A percentile compares a stretch with the other conserved stretches of the same genome.
Evolutionary conservation across 2,329 filamentous ascomycete genomes (phyloP).

Genomic region (Parastagonospora avenae): DNA sequence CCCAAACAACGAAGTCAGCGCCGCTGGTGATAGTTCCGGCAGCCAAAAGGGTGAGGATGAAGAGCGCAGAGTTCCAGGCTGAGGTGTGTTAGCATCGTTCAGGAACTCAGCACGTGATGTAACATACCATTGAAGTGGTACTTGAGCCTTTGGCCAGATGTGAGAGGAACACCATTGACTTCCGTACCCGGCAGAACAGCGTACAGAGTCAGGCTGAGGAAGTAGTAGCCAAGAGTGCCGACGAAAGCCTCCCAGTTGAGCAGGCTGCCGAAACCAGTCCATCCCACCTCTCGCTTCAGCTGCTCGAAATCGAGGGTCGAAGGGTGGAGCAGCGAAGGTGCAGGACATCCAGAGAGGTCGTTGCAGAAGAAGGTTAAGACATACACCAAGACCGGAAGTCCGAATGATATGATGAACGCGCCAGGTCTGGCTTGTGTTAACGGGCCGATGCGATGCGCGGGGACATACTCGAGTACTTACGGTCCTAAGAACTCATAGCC

Average conservation of each 20-base stretch:
- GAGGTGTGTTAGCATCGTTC: slow-evolving; percentile 15
- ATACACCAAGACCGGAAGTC: slow-evolving; percentile 80
- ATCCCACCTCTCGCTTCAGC: slow-evolving; percentile 80
- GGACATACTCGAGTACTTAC: slow-evolving; percentile 29
- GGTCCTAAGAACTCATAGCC: slow-evolving; percentile 49
- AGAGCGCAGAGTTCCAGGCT: slow-evolving; percentile 78
- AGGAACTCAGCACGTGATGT: slow-evolving; percentile 10
- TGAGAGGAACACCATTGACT: slow-evolving; percentile 71
- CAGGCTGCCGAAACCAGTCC: slow-evolving; percentile 77
- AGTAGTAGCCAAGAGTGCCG: slow-evolving; percentile 79
- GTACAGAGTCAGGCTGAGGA: slow-evolving; percentile 75
- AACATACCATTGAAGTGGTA: slow-evolving; percentile 71
- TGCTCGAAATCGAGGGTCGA: slow-evolving; percentile 71
- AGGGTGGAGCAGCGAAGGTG: slow-evolving; percentile 77
- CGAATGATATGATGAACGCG: slow-evolving; percentile 77
- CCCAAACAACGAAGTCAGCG: slow-evolving; percentile 85
- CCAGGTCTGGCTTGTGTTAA: slow-evolving; percentile 64
- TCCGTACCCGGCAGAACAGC: slow-evolving; percentile 76
- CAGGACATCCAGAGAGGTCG: slow-evolving; percentile 88
- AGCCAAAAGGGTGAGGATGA: slow-evolving; percentile 72
- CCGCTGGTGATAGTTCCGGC: slow-evolving; percentile 79
- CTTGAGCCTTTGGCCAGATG: slow-evolving; percentile 73
- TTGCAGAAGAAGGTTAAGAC: slow-evolving; percentile 86
- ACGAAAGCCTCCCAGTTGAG: slow-evolving; percentile 70
- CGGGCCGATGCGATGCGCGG: neutral